These are phyloP conservation scores for Trifolium fragiferum DNA, from an alignment of 306 rosid species.

Conservation along the genomic window DNA sequence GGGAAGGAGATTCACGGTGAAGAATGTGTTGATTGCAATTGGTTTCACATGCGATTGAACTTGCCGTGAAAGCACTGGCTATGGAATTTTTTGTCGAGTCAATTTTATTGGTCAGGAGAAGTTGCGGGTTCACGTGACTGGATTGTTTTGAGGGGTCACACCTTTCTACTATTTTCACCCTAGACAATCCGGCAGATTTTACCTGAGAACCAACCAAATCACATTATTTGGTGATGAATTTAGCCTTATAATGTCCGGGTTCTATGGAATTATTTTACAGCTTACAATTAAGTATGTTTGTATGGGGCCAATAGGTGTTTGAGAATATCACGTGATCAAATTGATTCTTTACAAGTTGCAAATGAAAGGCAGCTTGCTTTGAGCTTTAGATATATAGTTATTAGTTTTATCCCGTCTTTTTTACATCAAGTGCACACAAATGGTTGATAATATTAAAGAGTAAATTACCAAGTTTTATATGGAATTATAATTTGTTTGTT, in stretches of 20 bases:
- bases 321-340: neutral
- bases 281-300: neutral
- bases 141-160: neutral
- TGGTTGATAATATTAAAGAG: conserved; percentile 31
- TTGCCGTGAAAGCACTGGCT: neutral
- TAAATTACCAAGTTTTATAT: neutral
- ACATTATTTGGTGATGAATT: neutral
- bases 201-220: neutral
- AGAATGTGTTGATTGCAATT: neutral
- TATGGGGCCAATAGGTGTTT: neutral
- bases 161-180: neutral
- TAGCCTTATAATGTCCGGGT: neutral
- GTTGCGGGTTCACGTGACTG: neutral
- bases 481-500: conserved; percentile 35
- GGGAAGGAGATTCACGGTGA: neutral
- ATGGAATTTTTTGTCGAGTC: neutral
- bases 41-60: neutral
- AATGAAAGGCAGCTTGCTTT: conserved; percentile 5
- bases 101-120: neutral
- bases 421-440: neutral
- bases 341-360: conserved; percentile 6
- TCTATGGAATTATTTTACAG: neutral
- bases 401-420: neutral
- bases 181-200: neutral
- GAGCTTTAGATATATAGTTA: conserved; percentile 5